A percentile compares a stretch with the other conserved stretches of the same genome.
These are phyloP conservation scores for Aspergillus glaucus DNA, from an alignment of 2,329 filamentous ascomycete species.

Conservation along the genomic window DNA sequence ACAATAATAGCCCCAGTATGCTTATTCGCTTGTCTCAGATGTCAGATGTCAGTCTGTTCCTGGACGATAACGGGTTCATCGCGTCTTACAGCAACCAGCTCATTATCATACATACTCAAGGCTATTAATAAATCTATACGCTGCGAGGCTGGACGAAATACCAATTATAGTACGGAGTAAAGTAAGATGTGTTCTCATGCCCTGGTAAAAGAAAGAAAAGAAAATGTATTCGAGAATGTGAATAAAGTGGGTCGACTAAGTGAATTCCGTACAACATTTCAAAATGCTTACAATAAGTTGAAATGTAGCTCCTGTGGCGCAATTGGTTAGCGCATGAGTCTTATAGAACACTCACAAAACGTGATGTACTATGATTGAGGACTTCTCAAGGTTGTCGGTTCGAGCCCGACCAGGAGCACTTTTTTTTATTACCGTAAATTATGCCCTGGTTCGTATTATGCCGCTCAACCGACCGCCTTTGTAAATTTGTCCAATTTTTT, in stretches of 20 bases:
- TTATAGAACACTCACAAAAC: neutral
- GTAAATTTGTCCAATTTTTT: neutral
- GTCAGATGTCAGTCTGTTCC: too few relatives aligned
- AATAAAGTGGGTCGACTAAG: too few relatives aligned
- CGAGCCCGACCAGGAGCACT: neutral
- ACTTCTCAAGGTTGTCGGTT: conserved; percentile 1
- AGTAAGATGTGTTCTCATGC: too few relatives aligned
- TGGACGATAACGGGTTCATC: too few relatives aligned
- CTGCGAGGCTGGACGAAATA: too few relatives aligned
- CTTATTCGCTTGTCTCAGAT: neutral
- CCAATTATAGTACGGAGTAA: too few relatives aligned
- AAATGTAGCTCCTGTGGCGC: conserved; percentile 1
- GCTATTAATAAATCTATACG: too few relatives aligned
- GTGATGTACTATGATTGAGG: neutral
- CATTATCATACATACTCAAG: too few relatives aligned
- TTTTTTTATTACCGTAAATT: neutral
- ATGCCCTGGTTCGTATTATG: neutral
- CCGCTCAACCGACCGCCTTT: neutral
- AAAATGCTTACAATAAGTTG: neutral
- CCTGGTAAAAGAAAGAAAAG: too few relatives aligned
- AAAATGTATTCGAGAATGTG: too few relatives aligned
- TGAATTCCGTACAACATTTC: neutral
- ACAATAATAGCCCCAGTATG: neutral
- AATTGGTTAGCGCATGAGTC: conserved; percentile 1
- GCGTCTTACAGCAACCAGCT: too few relatives aligned